Evolutionary conservation across 768 basidiomycete species (phyloP), one percentile per base, ranked within the genome.

Genomic region (Austroboletus eburneus): DNA sequence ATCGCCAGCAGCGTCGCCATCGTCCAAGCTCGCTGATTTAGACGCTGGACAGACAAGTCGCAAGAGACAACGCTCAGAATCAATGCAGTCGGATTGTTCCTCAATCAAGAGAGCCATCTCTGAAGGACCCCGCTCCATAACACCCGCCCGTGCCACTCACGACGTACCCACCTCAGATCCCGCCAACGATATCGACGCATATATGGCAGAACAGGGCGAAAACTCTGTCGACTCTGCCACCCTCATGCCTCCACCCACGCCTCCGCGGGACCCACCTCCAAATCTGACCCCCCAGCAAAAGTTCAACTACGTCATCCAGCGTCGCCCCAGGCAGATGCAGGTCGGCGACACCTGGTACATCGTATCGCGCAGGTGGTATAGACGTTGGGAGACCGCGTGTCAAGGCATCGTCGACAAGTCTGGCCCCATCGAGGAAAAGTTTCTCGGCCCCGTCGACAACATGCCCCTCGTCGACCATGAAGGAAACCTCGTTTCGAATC

Each of bases 21-120:
- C 70, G 42, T 59, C 69, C 46, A 71, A 70, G 42, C 57, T 69
- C 20, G 56, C 64, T 48, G 72, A 73, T 46, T 55, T 68, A 33
- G 61, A 72, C 17, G 56, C 66, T 18, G 54, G 43, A 35, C 40
- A 48, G 43, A 60, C 57, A 41, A 64, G 60, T 41, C 73, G 85
- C 58, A 87, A 87, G 71, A 74, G 85, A 65, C 83, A 85, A 61
- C 81, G 87, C 58, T 86, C 83, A 52, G 74, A 71, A 56, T 88
- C 87, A 30, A 85, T 84, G 81, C 74, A 85, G 61, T 87, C 87
- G 38, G 79, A 81, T 48, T 78, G 77, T 22, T 81, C 85, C 21
- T 91, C 87, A 23, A 72, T 81, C 50, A 94, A 93, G 72, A 84
- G 91, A 52, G 77, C 87, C 17, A 79, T 79, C 45, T 87, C 89